phyloP scores from a whole-genome alignment of 805 yeast genomes.

The Candida tallmaniae region DNA sequence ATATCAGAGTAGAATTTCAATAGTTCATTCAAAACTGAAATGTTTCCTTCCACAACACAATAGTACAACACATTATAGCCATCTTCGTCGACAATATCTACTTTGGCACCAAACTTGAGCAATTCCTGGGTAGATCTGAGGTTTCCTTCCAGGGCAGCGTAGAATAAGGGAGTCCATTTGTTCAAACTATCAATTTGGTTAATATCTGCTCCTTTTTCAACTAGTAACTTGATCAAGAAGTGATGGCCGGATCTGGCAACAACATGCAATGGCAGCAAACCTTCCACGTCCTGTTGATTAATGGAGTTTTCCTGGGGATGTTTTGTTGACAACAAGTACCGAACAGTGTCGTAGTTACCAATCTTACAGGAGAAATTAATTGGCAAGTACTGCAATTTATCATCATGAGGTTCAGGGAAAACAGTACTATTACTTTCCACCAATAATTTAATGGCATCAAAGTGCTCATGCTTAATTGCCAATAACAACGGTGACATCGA shows the following conservation, averaged over 20 bases:
- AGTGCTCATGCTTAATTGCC: slow-evolving; percentile 67
- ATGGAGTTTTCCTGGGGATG: slow-evolving; percentile 16
- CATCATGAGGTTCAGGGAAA: slow-evolving; percentile 42
- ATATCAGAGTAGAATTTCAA: slow-evolving; percentile 32
- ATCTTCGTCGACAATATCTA: slow-evolving; percentile 68
- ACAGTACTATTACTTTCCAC: slow-evolving; percentile 32
- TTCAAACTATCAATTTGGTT: slow-evolving; percentile 80
- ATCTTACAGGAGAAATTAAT: slow-evolving; percentile 84
- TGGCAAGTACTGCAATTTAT: slow-evolving; percentile 64
- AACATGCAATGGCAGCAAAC: slow-evolving; percentile 82
- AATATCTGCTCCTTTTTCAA: slow-evolving; percentile 67
- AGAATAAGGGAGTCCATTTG: slow-evolving; percentile 91
- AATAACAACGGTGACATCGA: slow-evolving; percentile 79
- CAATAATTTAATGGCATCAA: slow-evolving; percentile 33
- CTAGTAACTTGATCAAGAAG: slow-evolving; percentile 61
- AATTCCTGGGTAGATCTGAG: slow-evolving; percentile 63
- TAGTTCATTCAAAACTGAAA: slow-evolving; percentile 70
- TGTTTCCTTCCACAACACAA: slow-evolving; percentile 93
- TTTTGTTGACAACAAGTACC: slow-evolving; percentile 45
- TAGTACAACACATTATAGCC: slow-evolving; percentile 78
- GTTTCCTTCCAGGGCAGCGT: slow-evolving; percentile 85
- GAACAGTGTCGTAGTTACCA: slow-evolving; percentile 70
- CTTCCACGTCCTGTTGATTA: slow-evolving; percentile 76
- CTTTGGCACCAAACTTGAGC: slow-evolving; percentile 68
- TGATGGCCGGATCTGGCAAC: slow-evolving; percentile 81